These are phyloP conservation scores for Selaginella tamariscina DNA, from an alignment of 75 land plant species.

Conservation along the genomic window DNA sequence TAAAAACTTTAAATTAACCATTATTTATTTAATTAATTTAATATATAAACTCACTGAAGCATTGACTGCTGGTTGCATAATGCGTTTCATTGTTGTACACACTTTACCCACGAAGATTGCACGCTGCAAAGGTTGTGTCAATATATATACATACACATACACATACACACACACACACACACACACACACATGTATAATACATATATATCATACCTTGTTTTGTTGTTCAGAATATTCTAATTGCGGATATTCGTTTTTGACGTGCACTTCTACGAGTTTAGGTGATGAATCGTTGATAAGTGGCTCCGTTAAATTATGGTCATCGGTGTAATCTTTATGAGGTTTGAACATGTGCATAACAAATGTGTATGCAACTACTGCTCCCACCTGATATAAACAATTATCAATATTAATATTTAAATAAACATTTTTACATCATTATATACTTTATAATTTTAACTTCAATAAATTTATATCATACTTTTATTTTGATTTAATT, in stretches of 20 bases:
- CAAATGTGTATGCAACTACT: conserved; percentile 26
- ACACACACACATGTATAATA: no score
- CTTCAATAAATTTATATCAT: neutral
- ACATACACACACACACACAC: no score
- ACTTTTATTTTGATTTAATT: neutral
- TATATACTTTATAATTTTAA: neutral
- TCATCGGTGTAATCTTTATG: neutral
- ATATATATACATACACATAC: no score
- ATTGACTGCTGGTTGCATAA: neutral
- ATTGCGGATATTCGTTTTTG: neutral
- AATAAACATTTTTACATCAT: neutral
- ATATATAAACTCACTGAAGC: neutral
- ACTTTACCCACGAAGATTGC: neutral
- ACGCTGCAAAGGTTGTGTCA: neutral
- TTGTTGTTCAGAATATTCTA: no score
- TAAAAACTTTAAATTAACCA: no score
- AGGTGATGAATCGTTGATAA: no score
- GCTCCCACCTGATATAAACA: conserved; percentile 19
- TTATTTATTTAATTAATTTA: no score
- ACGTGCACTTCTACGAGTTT: neutral
- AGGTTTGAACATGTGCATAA: conserved; percentile 22
- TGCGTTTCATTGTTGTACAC: neutral
- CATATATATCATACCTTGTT: no score
- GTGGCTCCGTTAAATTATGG: neutral
- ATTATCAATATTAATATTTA: neutral